Evolutionary conservation across 176 grass and related monocot genomes (phyloP).

Genomic region (Eleusine indica): DNA sequence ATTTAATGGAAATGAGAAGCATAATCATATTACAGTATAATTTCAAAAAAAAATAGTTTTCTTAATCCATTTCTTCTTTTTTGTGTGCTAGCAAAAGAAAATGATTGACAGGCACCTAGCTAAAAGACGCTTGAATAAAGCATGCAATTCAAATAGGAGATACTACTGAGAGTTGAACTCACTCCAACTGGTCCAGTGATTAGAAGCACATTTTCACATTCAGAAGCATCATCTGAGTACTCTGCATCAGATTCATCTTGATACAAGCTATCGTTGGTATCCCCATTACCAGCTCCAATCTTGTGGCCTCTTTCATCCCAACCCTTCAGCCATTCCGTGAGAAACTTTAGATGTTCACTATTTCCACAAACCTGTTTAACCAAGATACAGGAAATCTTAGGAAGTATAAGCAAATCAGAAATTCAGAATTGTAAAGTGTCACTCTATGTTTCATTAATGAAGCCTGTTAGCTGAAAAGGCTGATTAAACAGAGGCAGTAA

Average conservation of each 20-base stretch:
- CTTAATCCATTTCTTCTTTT: neutral
- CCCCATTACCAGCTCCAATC: constrained; percentile 49
- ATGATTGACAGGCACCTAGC: neutral
- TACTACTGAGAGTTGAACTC: constrained; percentile 33
- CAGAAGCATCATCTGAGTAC: constrained; percentile 54
- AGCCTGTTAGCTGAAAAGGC: neutral
- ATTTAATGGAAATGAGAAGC: too few species aligned
- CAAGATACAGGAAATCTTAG: constrained; percentile 37
- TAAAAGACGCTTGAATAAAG: constrained; percentile 26
- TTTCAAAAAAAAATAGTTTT: neutral
- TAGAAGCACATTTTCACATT: constrained; percentile 75
- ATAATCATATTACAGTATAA: neutral
- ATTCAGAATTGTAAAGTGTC: neutral
- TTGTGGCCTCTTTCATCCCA: constrained; percentile 83
- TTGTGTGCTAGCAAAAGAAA: neutral
- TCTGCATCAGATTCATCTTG: constrained; percentile 65
- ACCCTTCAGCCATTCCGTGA: constrained; percentile 77
- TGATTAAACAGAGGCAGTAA: constrained; percentile 32
- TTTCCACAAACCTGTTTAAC: constrained; percentile 91
- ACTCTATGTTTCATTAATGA: constrained; percentile 12
- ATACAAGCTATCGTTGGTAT: constrained; percentile 53
- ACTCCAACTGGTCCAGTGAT: constrained; percentile 98
- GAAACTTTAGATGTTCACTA: constrained; percentile 62
- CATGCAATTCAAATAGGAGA: constrained; percentile 14
- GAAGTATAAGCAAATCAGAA: constrained; percentile 28